phyloP scores from a whole-genome alignment of 768 basidiomycete species.

The Trametes cubensis region DNA sequence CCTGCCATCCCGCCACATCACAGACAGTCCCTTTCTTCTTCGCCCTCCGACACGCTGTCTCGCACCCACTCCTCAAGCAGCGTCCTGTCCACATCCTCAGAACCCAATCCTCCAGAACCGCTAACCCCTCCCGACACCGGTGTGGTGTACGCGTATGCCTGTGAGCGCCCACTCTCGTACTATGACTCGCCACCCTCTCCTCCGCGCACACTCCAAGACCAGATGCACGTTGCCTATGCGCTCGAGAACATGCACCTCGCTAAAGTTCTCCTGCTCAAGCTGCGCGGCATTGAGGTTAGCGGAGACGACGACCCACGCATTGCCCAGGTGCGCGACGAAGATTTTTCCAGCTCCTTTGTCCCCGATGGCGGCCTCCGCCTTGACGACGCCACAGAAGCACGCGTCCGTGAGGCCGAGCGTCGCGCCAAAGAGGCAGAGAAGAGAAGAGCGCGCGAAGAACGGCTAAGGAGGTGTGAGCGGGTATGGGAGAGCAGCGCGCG shows the following conservation, averaged over 20 bases:
- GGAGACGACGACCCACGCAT: slow-evolving; percentile 65
- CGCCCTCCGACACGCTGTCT: slow-evolving; percentile 22
- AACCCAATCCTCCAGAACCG: slow-evolving; percentile 30
- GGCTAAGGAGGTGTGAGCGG: slow-evolving; percentile 31
- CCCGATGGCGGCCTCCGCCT: slow-evolving; percentile 42
- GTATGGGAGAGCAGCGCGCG: slow-evolving; percentile 33
- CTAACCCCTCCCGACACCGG: slow-evolving; percentile 31
- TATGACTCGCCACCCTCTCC: slow-evolving; percentile 48
- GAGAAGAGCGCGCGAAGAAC: slow-evolving; percentile 35
- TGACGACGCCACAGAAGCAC: slow-evolving; percentile 47
- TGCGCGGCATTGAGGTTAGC: slow-evolving; percentile 61
- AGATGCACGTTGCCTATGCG: slow-evolving; percentile 68
- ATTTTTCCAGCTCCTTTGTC: slow-evolving; percentile 43
- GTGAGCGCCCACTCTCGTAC: slow-evolving; percentile 38
- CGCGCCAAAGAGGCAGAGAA: slow-evolving; percentile 39
- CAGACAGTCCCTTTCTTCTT: slow-evolving; percentile 17
- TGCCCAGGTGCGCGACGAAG: slow-evolving; percentile 56
- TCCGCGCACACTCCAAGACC: slow-evolving; percentile 56
- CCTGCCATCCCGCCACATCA: slow-evolving; percentile 10
- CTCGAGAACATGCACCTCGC: slow-evolving; percentile 68
- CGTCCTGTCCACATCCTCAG: slow-evolving; percentile 26
- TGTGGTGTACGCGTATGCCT: slow-evolving; percentile 37
- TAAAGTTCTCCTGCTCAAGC: slow-evolving; percentile 61
- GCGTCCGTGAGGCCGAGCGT: slow-evolving; percentile 39
- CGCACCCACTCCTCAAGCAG: slow-evolving; percentile 31